These are phyloP conservation scores for Leishmania aethiopica DNA, from an alignment of 208 protist genomes.

Conservation along the genomic window DNA sequence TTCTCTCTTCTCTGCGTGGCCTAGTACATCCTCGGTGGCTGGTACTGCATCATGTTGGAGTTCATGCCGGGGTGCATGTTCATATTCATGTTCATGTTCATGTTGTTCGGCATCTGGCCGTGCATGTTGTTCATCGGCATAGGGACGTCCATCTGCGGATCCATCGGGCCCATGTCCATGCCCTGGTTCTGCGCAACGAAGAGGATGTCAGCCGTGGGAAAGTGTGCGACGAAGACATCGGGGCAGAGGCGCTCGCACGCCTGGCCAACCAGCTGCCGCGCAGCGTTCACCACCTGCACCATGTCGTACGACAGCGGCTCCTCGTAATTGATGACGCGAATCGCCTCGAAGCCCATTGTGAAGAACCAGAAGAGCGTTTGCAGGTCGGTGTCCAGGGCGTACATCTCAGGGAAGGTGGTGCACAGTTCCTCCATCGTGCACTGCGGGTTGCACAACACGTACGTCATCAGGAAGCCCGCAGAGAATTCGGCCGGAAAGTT, in stretches of 20 bases:
- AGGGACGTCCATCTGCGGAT: conserved; percentile 23
- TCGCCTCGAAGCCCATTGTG: conserved; percentile 59
- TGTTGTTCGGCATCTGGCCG: conserved; percentile 20
- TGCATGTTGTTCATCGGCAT: conserved; percentile 32
- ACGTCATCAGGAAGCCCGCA: conserved; percentile 77
- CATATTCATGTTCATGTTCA: conserved; percentile 33
- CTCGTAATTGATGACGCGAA: conserved; percentile 45
- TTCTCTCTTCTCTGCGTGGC: neutral
- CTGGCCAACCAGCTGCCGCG: conserved; percentile 38
- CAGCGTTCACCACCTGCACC: conserved; percentile 35
- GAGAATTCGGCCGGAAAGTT: conserved; percentile 72
- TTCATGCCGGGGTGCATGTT: conserved; percentile 30
- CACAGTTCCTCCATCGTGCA: conserved; percentile 59
- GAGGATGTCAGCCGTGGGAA: conserved; percentile 21
- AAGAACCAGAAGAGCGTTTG: conserved; percentile 86
- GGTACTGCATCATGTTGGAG: conserved; percentile 33
- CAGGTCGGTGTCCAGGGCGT: conserved; percentile 61
- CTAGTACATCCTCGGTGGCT: conserved; percentile 29
- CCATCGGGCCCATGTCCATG: conserved; percentile 15
- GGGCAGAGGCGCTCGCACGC: conserved; percentile 50
- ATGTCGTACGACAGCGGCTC: conserved; percentile 34
- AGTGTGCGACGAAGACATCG: conserved; percentile 26
- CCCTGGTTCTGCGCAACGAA: conserved; percentile 6
- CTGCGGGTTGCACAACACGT: conserved; percentile 65
- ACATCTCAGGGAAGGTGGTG: conserved; percentile 63